Percentiles rank a stretch among this genome's conserved stretches.
phyloP scores from a whole-genome alignment of 148 eudicot genomes.

The Rhododendron ovatum region DNA sequence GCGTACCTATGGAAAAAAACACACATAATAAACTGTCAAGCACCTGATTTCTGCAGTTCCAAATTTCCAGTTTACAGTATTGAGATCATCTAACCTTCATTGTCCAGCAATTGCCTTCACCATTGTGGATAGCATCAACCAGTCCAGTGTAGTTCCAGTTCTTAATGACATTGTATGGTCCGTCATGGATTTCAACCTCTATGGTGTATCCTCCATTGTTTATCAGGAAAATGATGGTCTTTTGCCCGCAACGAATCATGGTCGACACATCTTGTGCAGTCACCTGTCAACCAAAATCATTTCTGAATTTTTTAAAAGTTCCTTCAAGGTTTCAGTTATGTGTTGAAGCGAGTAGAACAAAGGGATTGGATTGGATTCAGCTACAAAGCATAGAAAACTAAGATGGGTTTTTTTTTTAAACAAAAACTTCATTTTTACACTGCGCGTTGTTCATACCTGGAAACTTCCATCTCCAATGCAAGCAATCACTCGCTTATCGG shows the following conservation, averaged over 20 bases:
- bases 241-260: constrained; percentile 9
- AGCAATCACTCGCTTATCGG: constrained; percentile 69
- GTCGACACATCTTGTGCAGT: constrained; percentile 16
- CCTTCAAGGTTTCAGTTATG: background rate
- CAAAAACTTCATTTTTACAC: background rate
- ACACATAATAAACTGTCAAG: background rate
- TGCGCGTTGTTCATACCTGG: constrained; percentile 22
- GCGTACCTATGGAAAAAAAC: background rate
- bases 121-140: constrained; percentile 10
- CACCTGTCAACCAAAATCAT: constrained; percentile 5
- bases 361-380: background rate
- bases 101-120: constrained; percentile 16
- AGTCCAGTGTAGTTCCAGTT: constrained; percentile 9
- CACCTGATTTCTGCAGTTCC: background rate
- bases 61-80: background rate
- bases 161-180: constrained; percentile 13
- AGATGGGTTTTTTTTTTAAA: background rate
- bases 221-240: constrained; percentile 8
- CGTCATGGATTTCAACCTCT: constrained; percentile 11
- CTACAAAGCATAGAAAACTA: background rate
- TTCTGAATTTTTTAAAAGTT: background rate
- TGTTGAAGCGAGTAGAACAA: background rate
- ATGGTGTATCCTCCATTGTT: constrained; percentile 14
- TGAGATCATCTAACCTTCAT: background rate
- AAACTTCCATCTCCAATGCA: constrained; percentile 98